Conservation (phyloP, 306 rosid genomes). For the Dryas alaskensis region DNA sequence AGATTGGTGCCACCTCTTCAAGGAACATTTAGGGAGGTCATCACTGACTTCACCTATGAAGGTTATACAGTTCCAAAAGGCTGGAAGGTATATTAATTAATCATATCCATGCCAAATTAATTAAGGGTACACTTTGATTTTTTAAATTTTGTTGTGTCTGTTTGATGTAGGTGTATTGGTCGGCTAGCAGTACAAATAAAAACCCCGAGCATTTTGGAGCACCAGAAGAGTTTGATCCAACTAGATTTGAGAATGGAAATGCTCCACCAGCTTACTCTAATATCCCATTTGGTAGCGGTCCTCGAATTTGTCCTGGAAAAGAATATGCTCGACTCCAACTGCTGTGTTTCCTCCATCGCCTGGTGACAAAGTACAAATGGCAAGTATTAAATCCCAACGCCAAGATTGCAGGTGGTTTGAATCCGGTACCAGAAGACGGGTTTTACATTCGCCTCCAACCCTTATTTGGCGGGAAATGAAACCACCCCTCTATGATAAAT, state of each 20-base stretch:
- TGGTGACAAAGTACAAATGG: constrained; percentile 51
- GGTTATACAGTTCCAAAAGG: constrained; percentile 49
- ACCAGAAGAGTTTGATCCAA: constrained; percentile 48
- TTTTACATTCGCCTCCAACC: constrained; percentile 41
- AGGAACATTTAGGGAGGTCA: constrained; percentile 51
- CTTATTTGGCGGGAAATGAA: not conserved
- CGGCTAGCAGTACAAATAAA: constrained; percentile 33
- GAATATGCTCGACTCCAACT: constrained; percentile 51
- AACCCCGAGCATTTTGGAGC: constrained; percentile 33
- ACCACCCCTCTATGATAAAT: no score
- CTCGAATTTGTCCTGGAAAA: constrained; percentile 56
- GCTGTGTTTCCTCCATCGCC: constrained; percentile 44
- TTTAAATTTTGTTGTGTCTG: not conserved
- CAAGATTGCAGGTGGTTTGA: constrained; percentile 40
- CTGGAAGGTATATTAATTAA: constrained; percentile 43
- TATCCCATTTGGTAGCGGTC: constrained; percentile 60
- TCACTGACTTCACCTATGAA: constrained; percentile 44
- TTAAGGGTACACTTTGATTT: no score
- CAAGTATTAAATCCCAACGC: constrained; percentile 33
- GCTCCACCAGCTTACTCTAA: constrained; percentile 40
- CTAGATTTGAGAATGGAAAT: constrained; percentile 44
- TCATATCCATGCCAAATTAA: no score
- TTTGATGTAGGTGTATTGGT: constrained; percentile 42
- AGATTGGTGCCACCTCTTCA: constrained; percentile 43
- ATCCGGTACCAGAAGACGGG: constrained; percentile 43